Evolutionary conservation across 345 rosid species (phyloP).

Genomic region (Brassica cretica): DNA sequence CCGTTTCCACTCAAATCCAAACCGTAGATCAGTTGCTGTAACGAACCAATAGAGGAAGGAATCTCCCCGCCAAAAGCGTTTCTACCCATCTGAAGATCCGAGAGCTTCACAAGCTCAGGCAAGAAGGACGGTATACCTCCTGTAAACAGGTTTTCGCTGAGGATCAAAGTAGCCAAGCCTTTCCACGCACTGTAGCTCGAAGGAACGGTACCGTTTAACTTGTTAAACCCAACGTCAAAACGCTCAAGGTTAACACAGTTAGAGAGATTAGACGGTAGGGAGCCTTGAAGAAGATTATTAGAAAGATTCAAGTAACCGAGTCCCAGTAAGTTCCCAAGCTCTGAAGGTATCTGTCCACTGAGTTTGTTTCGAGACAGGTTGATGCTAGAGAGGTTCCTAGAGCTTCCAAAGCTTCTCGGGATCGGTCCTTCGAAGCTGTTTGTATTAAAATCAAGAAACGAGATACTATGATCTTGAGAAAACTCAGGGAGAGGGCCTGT

Average conservation of each 20-base stretch:
- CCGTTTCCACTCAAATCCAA: constrained; percentile 67
- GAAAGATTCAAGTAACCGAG: constrained; percentile 58
- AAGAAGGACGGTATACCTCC: constrained; percentile 68
- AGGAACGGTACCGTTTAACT: constrained; percentile 59
- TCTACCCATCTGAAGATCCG: constrained; percentile 60
- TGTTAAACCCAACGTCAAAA: constrained; percentile 69
- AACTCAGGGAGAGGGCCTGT: constrained; percentile 65
- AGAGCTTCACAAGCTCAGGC: constrained; percentile 49
- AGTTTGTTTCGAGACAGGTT: constrained; percentile 64
- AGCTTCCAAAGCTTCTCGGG: constrained; percentile 46
- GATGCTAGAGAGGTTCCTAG: constrained; percentile 49
- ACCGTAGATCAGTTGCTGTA: constrained; percentile 48
- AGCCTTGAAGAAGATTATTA: constrained; percentile 55
- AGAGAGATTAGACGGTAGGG: constrained; percentile 65
- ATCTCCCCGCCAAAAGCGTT: constrained; percentile 69
- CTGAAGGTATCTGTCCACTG: constrained; percentile 54
- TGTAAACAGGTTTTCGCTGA: constrained; percentile 56
- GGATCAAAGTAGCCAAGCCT: constrained; percentile 50
- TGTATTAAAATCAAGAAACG: background rate
- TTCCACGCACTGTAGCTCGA: constrained; percentile 50
- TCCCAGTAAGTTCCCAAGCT: constrained; percentile 53
- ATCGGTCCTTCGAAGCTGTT: background rate
- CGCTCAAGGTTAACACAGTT: constrained; percentile 42
- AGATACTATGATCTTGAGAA: constrained; percentile 46
- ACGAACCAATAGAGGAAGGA: constrained; percentile 56